phyloP scores from a whole-genome alignment of 768 basidiomycete genomes.

The Lactifluus echinatus region DNA sequence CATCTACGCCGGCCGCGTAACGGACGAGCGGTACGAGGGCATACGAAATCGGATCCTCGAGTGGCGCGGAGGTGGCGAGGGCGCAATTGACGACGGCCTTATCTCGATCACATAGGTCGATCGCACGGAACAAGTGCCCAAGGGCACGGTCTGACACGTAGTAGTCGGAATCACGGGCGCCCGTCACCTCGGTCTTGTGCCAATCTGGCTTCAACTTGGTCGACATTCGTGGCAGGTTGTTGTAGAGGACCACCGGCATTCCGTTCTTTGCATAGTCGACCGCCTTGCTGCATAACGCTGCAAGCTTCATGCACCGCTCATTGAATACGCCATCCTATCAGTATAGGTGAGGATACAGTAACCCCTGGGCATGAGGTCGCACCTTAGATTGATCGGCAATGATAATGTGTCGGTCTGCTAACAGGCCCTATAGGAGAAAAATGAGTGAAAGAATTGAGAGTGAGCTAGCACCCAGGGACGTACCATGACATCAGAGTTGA shows the following conservation, averaged over 20 bases:
- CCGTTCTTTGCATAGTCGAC: constrained; percentile 81
- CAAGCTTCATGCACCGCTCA: constrained; percentile 45
- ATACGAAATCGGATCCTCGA: not conserved
- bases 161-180: not conserved
- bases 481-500: constrained; percentile 73
- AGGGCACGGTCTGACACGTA: not conserved
- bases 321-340: constrained; percentile 55
- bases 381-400: constrained; percentile 76
- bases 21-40: not conserved
- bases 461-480: too few relatives aligned
- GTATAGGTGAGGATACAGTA: not conserved
- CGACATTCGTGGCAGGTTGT: too few relatives aligned
- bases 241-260: constrained; percentile 46
- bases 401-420: constrained; percentile 57
- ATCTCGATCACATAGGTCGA: not conserved
- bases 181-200: not conserved
- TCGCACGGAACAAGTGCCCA: not conserved
- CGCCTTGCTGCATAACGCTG: constrained; percentile 53
- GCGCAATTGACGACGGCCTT: too few relatives aligned
- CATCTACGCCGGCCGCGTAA: constrained; percentile 28
- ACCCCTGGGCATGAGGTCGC: not conserved
- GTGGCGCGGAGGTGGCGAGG: not conserved
- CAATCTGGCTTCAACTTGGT: not conserved
- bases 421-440: constrained; percentile 43
- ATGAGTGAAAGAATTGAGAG: not conserved